A percentile compares a stretch with the other conserved stretches of the same genome.
These are phyloP conservation scores for Coniferiporia sulphurascens DNA, from an alignment of 1,284 basidiomycete species.

Conservation along the genomic window DNA sequence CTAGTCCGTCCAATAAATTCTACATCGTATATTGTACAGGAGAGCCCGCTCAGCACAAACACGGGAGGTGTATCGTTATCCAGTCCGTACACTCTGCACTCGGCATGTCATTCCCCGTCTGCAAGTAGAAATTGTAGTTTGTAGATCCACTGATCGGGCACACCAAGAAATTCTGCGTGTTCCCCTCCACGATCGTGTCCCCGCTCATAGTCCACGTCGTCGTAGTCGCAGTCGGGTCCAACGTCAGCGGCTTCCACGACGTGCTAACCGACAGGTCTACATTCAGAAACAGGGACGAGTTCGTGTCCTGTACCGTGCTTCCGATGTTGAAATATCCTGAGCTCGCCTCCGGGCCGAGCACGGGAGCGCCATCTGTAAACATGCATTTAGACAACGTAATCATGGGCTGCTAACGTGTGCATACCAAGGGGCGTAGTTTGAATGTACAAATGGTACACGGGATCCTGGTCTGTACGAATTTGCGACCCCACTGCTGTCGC, in stretches of 20 bases:
- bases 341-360: constrained; percentile 49
- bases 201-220: constrained; percentile 55
- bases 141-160: constrained; percentile 40
- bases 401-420: constrained; percentile 25
- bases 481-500: constrained; percentile 47
- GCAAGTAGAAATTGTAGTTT: constrained; percentile 45
- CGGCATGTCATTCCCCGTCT: constrained; percentile 46
- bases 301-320: constrained; percentile 42
- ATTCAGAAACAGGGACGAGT: constrained; percentile 42
- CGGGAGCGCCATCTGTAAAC: constrained; percentile 33
- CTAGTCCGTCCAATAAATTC: not conserved
- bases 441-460: constrained; percentile 54
- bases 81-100: constrained; percentile 31
- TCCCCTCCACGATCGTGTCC: constrained; percentile 53
- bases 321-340: constrained; percentile 49
- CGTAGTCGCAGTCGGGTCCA: constrained; percentile 43
- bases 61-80: constrained; percentile 34
- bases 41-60: constrained; percentile 10
- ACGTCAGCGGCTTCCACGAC: constrained; percentile 46
- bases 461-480: constrained; percentile 48
- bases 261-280: constrained; percentile 37
- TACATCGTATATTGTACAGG: not conserved
- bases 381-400: not conserved
- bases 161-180: constrained; percentile 52
- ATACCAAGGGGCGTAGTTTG: constrained; percentile 39